Percentiles rank a stretch among this genome's conserved stretches.
These are phyloP conservation scores for Candida tropicalis DNA, from an alignment of 1,139 yeast genomes.

Conservation along the genomic window DNA sequence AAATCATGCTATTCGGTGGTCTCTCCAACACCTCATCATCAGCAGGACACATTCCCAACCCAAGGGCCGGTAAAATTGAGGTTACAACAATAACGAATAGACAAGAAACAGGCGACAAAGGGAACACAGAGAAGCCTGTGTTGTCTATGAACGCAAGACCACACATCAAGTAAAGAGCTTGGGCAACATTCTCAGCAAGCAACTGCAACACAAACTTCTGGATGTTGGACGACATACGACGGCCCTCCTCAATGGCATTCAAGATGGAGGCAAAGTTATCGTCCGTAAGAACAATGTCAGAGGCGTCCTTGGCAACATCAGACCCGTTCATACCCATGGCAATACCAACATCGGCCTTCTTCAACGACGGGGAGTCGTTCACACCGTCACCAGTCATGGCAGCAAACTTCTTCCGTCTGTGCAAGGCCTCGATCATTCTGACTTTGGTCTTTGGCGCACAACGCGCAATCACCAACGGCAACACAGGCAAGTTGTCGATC, in stretches of 20 bases:
- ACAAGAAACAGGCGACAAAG: conserved; percentile 78
- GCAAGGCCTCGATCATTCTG: conserved; percentile 81
- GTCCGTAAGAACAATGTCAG: conserved; percentile 56
- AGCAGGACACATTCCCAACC: conserved; percentile 73
- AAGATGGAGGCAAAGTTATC: conserved; percentile 56
- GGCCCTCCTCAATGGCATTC: conserved; percentile 71
- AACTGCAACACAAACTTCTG: conserved; percentile 80
- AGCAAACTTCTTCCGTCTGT: conserved; percentile 67
- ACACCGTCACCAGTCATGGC: conserved; percentile 94
- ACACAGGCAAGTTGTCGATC: conserved; percentile 67
- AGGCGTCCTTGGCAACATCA: conserved; percentile 63
- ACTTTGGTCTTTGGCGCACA: conserved; percentile 88
- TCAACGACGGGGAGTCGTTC: conserved; percentile 80
- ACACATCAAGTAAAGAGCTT: conserved; percentile 68
- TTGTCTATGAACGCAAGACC: conserved; percentile 71
- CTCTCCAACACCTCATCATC: conserved; percentile 53
- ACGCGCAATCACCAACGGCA: conserved; percentile 80
- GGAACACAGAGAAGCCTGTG: conserved; percentile 66
- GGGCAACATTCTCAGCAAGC: conserved; percentile 78
- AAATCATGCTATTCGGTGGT: conserved; percentile 67
- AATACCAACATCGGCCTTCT: conserved; percentile 79
- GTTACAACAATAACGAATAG: conserved; percentile 81
- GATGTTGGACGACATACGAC: conserved; percentile 79
- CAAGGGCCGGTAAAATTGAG: conserved; percentile 85
- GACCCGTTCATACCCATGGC: conserved; percentile 52